Base-by-base conservation (phyloP, 768 basidiomycete genomes). In the Lactifluus pinguis region DNA sequence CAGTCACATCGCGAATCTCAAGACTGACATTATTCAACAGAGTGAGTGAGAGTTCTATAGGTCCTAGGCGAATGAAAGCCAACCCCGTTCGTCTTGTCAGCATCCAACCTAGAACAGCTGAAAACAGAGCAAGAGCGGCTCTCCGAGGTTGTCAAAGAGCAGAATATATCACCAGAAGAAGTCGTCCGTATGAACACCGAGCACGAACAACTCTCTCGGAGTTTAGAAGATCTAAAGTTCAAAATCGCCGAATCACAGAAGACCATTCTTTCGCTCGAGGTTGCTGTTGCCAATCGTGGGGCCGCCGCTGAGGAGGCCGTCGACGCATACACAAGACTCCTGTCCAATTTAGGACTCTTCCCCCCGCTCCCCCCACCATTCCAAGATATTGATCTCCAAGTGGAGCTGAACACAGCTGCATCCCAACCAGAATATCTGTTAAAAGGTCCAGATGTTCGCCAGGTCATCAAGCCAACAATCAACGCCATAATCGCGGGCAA, bases 121-220 rank as follows among this genome's bases (percentile, higher is more conserved):
- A 81, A 81, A 63, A 71, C 72, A 30, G 89, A 94, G 67, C 81
- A 87, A 64, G 76, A 77, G 29, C 80, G 78, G 57, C 77, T 94
- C 29, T 74, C 76, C 9, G 77, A 80, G 0, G 80, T 86, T 2
- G 90, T 98, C 32, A 86, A 85, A 68, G 82, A 76, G 36, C 97
- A 99, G 72, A 95, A 97, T 68, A 79, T 99, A 48, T 83, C 89
- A 1, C 88, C 89, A 0, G 92, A 95, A 71, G 95, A 99, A 72
- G 92, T 97, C 45, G 74, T 82, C 56, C 85, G 85, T 41, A 95
- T 99, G 91, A 94, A 87, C 67, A 84, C 84, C 5, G 94, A 98
- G 65, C 87, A 92, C 59, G 90, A 94, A 66, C 83, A 78, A 30
- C 78, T 95, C 39, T 76, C 82, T 4, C 81, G 84, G 53, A 87